These are phyloP conservation scores for Caryopteris hybrid DNA, from an alignment of 305 asterid species.

Conservation along the genomic window DNA sequence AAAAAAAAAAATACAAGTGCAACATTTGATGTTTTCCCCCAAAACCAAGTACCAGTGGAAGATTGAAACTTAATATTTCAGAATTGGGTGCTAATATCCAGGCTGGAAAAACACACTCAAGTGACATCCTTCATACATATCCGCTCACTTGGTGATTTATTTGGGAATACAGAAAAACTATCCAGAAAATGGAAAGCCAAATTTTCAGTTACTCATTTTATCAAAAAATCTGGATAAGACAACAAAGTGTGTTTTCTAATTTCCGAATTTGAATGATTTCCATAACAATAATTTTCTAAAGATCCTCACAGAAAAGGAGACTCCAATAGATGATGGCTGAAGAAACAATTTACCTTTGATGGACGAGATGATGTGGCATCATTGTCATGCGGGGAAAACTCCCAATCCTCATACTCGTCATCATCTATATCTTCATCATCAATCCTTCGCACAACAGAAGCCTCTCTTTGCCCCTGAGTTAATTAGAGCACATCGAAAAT, in stretches of 20 bases:
- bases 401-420: constrained; percentile 37
- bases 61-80: too few species aligned
- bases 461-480: constrained; percentile 44
- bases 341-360: constrained; percentile 35
- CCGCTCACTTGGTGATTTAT: not conserved
- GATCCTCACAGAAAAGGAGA: not conserved
- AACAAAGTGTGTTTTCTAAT: not conserved
- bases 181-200: not conserved
- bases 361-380: constrained; percentile 25
- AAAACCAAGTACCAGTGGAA: not conserved
- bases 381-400: constrained; percentile 14
- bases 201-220: not conserved
- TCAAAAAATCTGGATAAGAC: not conserved
- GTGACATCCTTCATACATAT: not conserved
- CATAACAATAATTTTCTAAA: not conserved
- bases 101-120: too few species aligned
- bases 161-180: too few species aligned
- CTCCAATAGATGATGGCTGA: not conserved
- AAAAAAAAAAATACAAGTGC: not conserved
- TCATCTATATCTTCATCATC: constrained; percentile 56
- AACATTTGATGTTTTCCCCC: not conserved
- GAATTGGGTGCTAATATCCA: too few species aligned
- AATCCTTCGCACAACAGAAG: constrained; percentile 40
- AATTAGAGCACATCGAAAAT: not conserved
- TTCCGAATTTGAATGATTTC: not conserved